Base-by-base conservation (phyloP, 257 asterid genomes). In the Solanum ossicruentum region DNA sequence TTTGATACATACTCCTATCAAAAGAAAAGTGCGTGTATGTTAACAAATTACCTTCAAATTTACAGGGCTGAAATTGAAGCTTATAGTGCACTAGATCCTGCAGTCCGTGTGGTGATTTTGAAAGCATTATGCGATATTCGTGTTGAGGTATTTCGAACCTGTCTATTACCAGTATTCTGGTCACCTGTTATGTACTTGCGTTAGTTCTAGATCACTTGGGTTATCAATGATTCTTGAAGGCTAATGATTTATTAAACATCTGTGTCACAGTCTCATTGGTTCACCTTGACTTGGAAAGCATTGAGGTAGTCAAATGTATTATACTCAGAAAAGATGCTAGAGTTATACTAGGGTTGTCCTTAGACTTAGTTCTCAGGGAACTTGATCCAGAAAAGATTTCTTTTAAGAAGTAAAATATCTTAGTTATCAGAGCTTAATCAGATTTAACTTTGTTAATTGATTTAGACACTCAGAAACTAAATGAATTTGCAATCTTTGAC, bases 51-150 rank as follows among this genome's bases (percentile, higher is more conserved):
- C 45, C 75, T 69, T 81, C 67, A 56, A 69, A 26, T 84, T 82
- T 87, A 70, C 78, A 97, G 99, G 96, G 90, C 98, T 88, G 99
- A 95, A 89, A 78, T 97, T 89, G 98, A 94, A 80, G 92, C 92
- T 52, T 95, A 97, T 86, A 89, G 86, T 83, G 87, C 93, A 52
- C 95, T 97, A 67, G 98, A 95, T 87, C 98, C 98, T 54, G 96
- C 92, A 32, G 95, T 97, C 75, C 93, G 99, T 28, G 98, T 95
- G 91, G 90, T 94, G 89, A 97, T 95, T 88, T 86, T 97, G 90
- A 97, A 97, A 93, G 99, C 99, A 55, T 81, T 95, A 79, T 97
- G 99, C 85, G 99, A 97, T 89, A 97, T 97, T 86, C 99, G 99
- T 80, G 98, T 97, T 61, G 98, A 95, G 99, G 99, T 97, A 92